Percentiles rank a stretch among this genome's conserved stretches.
Evolutionary conservation across 192 early-diverging fungal genomes (phyloP).

Genomic region (Linnemannia zychae): DNA sequence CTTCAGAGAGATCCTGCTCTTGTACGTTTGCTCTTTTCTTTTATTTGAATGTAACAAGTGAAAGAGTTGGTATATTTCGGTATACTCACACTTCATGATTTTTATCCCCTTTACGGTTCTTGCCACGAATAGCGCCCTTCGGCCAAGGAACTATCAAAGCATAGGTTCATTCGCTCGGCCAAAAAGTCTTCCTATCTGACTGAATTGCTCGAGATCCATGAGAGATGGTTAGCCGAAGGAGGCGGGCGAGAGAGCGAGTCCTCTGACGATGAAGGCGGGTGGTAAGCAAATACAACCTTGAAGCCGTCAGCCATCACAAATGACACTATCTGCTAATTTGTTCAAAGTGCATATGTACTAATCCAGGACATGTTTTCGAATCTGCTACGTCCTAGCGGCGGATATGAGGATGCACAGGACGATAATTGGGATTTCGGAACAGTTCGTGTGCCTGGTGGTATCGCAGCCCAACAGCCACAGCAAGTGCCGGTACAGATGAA

Average conservation of each 20-base stretch:
- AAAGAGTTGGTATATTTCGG: too few species aligned
- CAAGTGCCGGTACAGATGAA: neutral
- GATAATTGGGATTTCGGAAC: constrained; percentile 58
- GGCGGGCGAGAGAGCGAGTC: constrained; percentile 60
- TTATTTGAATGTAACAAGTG: neutral
- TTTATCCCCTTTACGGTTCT: neutral
- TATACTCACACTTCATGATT: neutral
- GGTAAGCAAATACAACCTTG: constrained; percentile 7
- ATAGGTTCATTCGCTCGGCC: constrained; percentile 89
- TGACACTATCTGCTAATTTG: too few species aligned
- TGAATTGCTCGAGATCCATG: constrained; percentile 89
- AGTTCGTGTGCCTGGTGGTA: constrained; percentile 21
- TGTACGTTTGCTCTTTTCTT: constrained; percentile 57
- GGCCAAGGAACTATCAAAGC: constrained; percentile 91
- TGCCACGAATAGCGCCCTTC: constrained; percentile 75
- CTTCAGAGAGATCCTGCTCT: constrained; percentile 87
- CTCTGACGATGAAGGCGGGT: constrained; percentile 48
- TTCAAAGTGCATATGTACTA: too few species aligned
- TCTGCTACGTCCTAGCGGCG: constrained; percentile 1
- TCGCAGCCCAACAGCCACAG: neutral
- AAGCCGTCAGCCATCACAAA: neutral
- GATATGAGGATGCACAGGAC: constrained; percentile 42
- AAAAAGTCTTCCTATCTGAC: constrained; percentile 90
- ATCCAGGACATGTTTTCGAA: neutral
- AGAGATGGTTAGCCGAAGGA: constrained; percentile 78